phyloP scores from a whole-genome alignment of 1,139 yeast species.

The Sugiyamaella pinicola region DNA sequence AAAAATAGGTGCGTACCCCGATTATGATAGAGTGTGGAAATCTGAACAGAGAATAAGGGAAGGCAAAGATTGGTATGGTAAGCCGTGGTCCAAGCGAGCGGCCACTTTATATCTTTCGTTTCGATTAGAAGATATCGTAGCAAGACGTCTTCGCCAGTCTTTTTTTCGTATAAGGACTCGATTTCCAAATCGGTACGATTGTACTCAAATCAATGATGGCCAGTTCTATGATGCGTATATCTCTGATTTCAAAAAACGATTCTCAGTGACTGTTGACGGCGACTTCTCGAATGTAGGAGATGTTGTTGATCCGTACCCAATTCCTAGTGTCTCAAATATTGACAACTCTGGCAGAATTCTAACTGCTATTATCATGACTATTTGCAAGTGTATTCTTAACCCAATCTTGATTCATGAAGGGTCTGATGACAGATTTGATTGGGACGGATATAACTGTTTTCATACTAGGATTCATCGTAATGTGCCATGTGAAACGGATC shows the following conservation, averaged over 20 bases:
- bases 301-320: neutral
- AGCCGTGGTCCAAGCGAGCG: neutral
- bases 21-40: no score
- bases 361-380: neutral
- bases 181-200: neutral
- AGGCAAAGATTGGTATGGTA: neutral
- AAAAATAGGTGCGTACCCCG: no score
- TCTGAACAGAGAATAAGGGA: neutral
- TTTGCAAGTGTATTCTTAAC: neutral
- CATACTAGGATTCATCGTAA: neutral
- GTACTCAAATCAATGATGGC: neutral
- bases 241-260: neutral
- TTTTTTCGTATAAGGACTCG: neutral
- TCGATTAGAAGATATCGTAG: neutral
- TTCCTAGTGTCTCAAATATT: neutral
- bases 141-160: neutral
- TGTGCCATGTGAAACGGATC: neutral
- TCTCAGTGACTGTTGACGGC: neutral
- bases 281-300: neutral
- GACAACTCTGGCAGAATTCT: neutral
- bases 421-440: neutral
- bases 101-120: neutral
- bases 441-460: neutral
- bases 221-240: neutral
- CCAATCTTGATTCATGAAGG: neutral